Evolutionary conservation across 768 basidiomycete species (phyloP), one percentile per base, ranked within the genome.

Genomic region (Pulveroboletus frians): DNA sequence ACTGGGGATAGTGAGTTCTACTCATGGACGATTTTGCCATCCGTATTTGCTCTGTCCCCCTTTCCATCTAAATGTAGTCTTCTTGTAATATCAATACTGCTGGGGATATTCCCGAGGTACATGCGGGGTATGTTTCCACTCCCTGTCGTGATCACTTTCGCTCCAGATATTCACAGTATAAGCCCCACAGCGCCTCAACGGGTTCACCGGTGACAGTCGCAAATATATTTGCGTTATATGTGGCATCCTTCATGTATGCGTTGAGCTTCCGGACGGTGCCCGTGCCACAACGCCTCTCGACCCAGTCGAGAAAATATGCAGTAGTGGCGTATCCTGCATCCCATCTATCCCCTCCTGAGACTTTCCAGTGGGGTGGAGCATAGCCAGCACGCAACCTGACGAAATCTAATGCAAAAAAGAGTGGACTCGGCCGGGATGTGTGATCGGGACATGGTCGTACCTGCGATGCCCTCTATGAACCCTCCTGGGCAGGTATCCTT

Each of bases 381-480:
- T 81, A 71, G 2, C 73, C 74, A 8, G 79, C 76, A 35, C 74
- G 73, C 29, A 86, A 68, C 47, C 88, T 80, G 30, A 90, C 84
- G 65, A 77, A 90, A 63, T 91, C 88, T 84, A 37, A 29, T 27
- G 18, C 14, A n/a, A 14, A 50, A 38, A 21, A 38, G 9, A 49
- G 46, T 53, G 15, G 39, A 32, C 5, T 26, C 13, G 21, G 27
- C 39, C n/a, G 6, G 38, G 36, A 50, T 27, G 32, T 17, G 44
- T 18, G 41, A 29, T 46, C 36, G 15, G 15, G 37, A 35, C 26
- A n/a, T 14, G n/a, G 10, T 52, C 71, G 37, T 50, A 84, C 87
- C 87, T 64, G 88, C 88, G 23, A 92, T 74, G 17, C 88, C 88
- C 60, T 92, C 88, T 53, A 88, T 79, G 40, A 92, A 68, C 2